A percentile compares a stretch with the other conserved stretches of the same genome.
phyloP scores from a whole-genome alignment of 495 filamentous ascomycete species.

The Podospora conica region DNA sequence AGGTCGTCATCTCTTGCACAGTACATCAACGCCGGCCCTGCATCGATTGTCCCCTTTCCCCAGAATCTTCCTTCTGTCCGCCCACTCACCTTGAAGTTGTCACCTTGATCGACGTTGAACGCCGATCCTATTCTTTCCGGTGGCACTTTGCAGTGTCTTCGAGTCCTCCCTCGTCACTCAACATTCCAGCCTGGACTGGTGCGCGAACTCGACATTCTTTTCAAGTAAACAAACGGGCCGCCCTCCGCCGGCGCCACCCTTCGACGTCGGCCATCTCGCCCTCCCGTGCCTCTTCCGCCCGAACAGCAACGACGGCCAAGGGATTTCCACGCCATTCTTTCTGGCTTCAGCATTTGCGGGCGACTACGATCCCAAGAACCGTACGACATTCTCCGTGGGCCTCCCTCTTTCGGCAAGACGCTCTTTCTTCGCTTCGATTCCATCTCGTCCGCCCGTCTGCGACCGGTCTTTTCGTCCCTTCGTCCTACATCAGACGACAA shows the following conservation, averaged over 20 bases:
- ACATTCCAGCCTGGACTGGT: conserved; percentile 9
- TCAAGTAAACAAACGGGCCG: conserved; percentile 1
- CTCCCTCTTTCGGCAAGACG: neutral
- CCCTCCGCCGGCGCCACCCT: too few species aligned
- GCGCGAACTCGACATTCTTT: conserved; percentile 1
- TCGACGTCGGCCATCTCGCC: neutral
- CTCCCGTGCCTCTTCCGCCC: neutral
- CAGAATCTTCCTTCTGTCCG: neutral
- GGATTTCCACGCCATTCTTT: neutral
- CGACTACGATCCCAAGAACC: neutral
- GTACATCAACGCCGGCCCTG: neutral
- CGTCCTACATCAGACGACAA: neutral
- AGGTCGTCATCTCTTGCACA: neutral
- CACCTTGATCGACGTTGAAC: neutral
- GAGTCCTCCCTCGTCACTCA: conserved; percentile 2
- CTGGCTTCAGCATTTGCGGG: neutral
- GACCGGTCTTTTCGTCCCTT: neutral
- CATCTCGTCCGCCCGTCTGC: neutral
- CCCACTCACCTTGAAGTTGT: too few species aligned
- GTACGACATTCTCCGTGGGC: neutral
- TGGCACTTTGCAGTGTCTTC: neutral
- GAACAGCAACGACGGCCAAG: neutral
- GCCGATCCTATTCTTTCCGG: neutral
- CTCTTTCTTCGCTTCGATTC: neutral
- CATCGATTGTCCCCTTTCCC: neutral